Percentiles rank a stretch among this genome's conserved stretches.
Conservation (phyloP, 2,329 filamentous ascomycete species). For the Aspergillus oerlinghausenensis region DNA sequence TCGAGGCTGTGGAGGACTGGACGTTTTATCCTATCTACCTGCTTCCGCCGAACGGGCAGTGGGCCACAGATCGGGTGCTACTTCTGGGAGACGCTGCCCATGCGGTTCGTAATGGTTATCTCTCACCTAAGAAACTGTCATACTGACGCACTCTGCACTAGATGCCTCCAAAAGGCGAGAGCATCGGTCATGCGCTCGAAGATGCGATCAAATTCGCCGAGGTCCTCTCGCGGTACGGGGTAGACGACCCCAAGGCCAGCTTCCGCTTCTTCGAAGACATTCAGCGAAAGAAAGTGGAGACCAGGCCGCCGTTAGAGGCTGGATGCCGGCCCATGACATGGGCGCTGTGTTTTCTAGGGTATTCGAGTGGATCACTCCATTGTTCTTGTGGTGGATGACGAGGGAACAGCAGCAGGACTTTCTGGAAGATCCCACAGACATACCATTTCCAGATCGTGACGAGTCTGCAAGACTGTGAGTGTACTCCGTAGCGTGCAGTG, state of each 20-base stretch:
- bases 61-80: background rate
- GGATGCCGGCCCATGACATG: background rate
- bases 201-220: background rate
- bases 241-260: background rate
- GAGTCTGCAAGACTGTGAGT: background rate
- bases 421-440: background rate
- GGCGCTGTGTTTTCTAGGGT: background rate
- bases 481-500: no score
- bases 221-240: background rate
- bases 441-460: background rate
- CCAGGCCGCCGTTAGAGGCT: background rate
- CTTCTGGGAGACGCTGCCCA: background rate
- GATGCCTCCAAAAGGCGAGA: background rate
- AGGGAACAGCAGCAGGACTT: background rate
- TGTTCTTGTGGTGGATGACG: background rate
- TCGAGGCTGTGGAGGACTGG: background rate
- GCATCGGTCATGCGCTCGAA: background rate
- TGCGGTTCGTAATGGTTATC: background rate
- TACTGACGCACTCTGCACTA: background rate
- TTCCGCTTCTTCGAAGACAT: background rate
- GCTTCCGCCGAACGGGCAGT: background rate
- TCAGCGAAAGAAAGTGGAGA: background rate
- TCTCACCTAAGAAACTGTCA: background rate
- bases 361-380: background rate
- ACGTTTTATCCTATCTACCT: background rate